phyloP scores from a whole-genome alignment of 2,329 filamentous ascomycete species.

The Hyphodiscus sp. region DNA sequence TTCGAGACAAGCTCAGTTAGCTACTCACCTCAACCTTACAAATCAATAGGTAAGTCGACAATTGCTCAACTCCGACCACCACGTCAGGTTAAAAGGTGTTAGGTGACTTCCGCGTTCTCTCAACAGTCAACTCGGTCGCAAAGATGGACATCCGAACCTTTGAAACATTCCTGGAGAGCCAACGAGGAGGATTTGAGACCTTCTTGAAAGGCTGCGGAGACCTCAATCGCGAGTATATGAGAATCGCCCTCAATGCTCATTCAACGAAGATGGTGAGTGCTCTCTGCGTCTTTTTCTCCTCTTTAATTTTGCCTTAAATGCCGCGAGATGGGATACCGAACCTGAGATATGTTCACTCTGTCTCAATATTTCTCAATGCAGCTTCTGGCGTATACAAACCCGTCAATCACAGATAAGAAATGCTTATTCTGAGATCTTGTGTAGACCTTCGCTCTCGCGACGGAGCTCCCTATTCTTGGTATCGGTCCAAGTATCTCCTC shows the following conservation, averaged over 20 bases:
- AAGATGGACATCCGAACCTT: neutral
- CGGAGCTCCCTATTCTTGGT: neutral
- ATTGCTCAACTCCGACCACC: neutral
- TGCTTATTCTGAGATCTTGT: too few relatives aligned
- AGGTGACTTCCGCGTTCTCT: neutral
- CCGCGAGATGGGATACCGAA: too few relatives aligned
- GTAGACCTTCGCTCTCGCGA: neutral
- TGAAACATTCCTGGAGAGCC: neutral
- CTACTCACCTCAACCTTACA: too few relatives aligned
- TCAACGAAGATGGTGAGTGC: neutral
- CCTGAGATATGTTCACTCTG: too few relatives aligned
- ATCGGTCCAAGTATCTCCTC: neutral
- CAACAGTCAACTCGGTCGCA: neutral
- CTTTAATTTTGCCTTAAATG: too few relatives aligned
- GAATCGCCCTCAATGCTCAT: neutral
- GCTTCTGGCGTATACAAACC: too few relatives aligned
- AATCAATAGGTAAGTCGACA: neutral
- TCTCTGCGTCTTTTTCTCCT: too few relatives aligned
- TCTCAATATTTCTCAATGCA: too few relatives aligned
- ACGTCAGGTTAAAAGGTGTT: neutral
- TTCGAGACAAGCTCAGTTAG: too few relatives aligned
- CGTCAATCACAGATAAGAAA: too few relatives aligned
- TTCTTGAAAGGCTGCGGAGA: neutral
- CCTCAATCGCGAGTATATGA: neutral
- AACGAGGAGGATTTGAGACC: neutral